These are phyloP conservation scores for Coemansia javaensis DNA, from an alignment of 192 early-diverging fungal species.

Conservation along the genomic window DNA sequence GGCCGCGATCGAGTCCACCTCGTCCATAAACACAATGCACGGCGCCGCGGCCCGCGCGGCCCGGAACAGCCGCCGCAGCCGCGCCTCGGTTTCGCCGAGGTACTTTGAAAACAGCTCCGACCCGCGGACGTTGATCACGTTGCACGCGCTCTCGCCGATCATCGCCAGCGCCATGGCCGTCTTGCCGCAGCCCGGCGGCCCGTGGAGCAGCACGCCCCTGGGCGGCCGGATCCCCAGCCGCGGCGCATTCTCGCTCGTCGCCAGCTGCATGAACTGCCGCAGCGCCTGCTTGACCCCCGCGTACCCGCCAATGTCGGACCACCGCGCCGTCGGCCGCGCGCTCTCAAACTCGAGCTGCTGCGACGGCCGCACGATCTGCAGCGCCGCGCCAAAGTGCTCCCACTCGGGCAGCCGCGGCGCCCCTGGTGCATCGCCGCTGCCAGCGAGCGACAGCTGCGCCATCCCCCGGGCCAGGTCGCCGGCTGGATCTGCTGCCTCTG, in stretches of 20 bases:
- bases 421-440: background rate
- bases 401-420: conserved; percentile 2
- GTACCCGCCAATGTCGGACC: conserved; percentile 76
- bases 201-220: conserved; percentile 82
- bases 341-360: conserved; percentile 61
- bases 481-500: background rate
- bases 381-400: conserved; percentile 34
- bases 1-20: conserved; percentile 87
- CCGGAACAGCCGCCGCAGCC: conserved; percentile 74
- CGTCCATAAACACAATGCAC: conserved; percentile 91
- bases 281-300: conserved; percentile 53
- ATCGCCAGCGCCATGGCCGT: conserved; percentile 77
- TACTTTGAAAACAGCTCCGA: conserved; percentile 93
- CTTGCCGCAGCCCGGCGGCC: conserved; percentile 93
- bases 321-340: conserved; percentile 47
- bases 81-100: conserved; percentile 85
- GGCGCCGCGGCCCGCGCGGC: conserved; percentile 82
- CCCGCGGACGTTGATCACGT: conserved; percentile 81
- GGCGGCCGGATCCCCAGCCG: conserved; percentile 69
- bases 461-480: conserved; percentile 2
- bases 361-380: conserved; percentile 59
- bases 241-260: conserved; percentile 52
- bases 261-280: conserved; percentile 55
- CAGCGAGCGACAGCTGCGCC: conserved; percentile 3
- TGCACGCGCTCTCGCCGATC: conserved; percentile 69